These are phyloP conservation scores for Pelargonium nanum DNA, from an alignment of 345 rosid species.

Conservation along the genomic window DNA sequence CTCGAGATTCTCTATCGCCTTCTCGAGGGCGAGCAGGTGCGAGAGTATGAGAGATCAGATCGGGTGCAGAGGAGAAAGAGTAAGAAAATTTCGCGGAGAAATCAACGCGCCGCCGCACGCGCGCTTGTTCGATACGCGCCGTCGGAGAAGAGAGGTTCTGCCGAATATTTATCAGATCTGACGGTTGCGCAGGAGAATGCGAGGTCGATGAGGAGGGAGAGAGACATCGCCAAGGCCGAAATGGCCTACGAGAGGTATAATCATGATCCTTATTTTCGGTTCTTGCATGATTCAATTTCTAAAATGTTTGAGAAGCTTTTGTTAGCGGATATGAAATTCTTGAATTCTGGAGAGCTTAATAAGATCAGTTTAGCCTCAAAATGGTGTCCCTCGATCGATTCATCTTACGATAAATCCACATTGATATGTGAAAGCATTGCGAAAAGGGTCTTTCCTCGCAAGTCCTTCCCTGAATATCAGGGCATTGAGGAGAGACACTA, in stretches of 20 bases:
- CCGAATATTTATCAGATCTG: conserved; percentile 21
- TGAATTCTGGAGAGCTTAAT: conserved; percentile 16
- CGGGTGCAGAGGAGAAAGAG: conserved; percentile 28
- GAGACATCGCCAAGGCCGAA: conserved; percentile 29
- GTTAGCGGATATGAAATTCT: conserved; percentile 18
- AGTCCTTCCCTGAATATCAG: conserved; percentile 34
- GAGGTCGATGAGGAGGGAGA: conserved; percentile 24
- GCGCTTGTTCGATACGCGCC: no score
- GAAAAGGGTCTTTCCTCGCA: conserved; percentile 32
- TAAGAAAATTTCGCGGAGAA: no score
- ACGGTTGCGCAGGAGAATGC: conserved; percentile 32
- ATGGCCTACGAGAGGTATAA: conserved; percentile 26
- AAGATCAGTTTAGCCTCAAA: conserved; percentile 47
- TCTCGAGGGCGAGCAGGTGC: conserved; percentile 31
- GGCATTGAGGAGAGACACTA: conserved; percentile 55
- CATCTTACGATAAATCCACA: conserved; percentile 35
- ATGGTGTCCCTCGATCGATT: conserved; percentile 50
- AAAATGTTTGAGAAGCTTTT: conserved; percentile 35
- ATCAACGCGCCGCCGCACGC: no score
- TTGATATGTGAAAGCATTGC: conserved; percentile 54
- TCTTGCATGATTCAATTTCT: conserved; percentile 40
- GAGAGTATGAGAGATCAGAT: conserved; percentile 29
- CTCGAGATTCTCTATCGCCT: conserved; percentile 57
- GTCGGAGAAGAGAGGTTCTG: conserved; percentile 1
- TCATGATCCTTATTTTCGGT: conserved; percentile 36